Percentiles rank a stretch among this genome's conserved stretches.
phyloP scores from a whole-genome alignment of 2,329 filamentous ascomycete species.

The Sporothrix brunneoviolacea region DNA sequence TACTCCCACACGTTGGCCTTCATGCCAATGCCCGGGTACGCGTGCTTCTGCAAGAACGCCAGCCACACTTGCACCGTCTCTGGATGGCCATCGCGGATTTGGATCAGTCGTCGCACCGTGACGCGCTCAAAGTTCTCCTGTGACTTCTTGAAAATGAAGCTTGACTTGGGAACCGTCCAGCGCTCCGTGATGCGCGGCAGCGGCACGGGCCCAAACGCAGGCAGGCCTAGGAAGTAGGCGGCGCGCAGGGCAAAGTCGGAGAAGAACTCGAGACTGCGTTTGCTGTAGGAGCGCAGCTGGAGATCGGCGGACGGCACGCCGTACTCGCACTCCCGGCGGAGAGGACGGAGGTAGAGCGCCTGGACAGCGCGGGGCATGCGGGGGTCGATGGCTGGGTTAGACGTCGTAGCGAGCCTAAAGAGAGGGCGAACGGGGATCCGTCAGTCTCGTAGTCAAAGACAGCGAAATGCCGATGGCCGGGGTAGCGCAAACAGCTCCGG shows the following conservation, averaged over 20 bases:
- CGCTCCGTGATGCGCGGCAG: conserved; percentile 81
- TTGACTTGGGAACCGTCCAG: conserved; percentile 84
- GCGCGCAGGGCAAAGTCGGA: conserved; percentile 89
- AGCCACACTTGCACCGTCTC: conserved; percentile 89
- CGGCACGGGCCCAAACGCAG: conserved; percentile 77
- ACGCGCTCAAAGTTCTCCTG: conserved; percentile 97
- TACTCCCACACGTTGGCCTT: conserved; percentile 97
- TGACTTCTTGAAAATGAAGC: conserved; percentile 94
- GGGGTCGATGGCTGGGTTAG: conserved; percentile 17
- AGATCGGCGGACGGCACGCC: conserved; percentile 84
- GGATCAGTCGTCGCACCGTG: conserved; percentile 77
- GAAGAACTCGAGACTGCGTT: conserved; percentile 89
- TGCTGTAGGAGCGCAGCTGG: conserved; percentile 83
- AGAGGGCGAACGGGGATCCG: not conserved
- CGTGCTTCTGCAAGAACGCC: conserved; percentile 84
- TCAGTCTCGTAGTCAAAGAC: too few species aligned
- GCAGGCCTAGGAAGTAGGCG: conserved; percentile 86
- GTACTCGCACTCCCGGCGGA: conserved; percentile 66
- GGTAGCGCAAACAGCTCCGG: too few species aligned
- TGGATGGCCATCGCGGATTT: conserved; percentile 85
- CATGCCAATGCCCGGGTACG: conserved; percentile 95
- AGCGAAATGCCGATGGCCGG: too few species aligned
- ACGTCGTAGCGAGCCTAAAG: not conserved
- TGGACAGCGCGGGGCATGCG: conserved; percentile 75
- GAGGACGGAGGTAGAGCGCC: conserved; percentile 76